phyloP scores from a whole-genome alignment of 2,329 filamentous ascomycete species.

The Xylaria sp. region DNA sequence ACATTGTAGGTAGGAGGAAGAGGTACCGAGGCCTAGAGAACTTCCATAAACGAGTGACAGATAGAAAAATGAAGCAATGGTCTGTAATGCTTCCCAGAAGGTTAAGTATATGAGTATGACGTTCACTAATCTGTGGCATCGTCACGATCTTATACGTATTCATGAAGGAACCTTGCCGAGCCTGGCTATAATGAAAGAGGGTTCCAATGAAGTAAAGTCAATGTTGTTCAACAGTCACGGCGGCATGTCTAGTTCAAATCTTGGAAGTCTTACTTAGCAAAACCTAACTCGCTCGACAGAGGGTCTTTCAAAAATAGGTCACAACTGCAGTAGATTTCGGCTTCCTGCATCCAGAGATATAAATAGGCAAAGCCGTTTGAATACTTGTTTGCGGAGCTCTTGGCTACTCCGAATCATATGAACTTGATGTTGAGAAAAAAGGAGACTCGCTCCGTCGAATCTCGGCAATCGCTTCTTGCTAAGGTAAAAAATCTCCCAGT shows the following conservation, averaged over 20 bases:
- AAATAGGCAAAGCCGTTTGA: not conserved
- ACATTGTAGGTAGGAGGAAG: constrained; percentile 12
- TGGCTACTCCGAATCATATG: too few relatives aligned
- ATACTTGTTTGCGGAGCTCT: not conserved
- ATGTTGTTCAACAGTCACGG: not conserved
- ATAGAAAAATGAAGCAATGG: not conserved
- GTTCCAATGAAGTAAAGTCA: not conserved
- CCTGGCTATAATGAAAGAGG: not conserved
- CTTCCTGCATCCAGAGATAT: not conserved
- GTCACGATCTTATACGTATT: constrained; percentile 16
- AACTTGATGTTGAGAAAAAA: too few relatives aligned
- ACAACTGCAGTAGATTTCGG: not conserved
- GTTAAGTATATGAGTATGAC: not conserved
- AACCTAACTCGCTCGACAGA: not conserved
- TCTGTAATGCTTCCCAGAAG: not conserved
- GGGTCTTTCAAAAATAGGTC: not conserved
- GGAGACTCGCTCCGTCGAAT: not conserved
- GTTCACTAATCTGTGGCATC: not conserved
- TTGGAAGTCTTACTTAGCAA: not conserved
- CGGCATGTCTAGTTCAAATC: not conserved
- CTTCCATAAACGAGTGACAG: not conserved
- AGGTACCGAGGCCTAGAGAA: not conserved
- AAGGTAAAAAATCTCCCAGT: not conserved
- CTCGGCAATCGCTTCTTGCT: not conserved
- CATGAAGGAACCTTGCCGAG: not conserved